Conservation (phyloP, 2,329 filamentous ascomycete genomes). For the Neocucurbitaria cava region DNA sequence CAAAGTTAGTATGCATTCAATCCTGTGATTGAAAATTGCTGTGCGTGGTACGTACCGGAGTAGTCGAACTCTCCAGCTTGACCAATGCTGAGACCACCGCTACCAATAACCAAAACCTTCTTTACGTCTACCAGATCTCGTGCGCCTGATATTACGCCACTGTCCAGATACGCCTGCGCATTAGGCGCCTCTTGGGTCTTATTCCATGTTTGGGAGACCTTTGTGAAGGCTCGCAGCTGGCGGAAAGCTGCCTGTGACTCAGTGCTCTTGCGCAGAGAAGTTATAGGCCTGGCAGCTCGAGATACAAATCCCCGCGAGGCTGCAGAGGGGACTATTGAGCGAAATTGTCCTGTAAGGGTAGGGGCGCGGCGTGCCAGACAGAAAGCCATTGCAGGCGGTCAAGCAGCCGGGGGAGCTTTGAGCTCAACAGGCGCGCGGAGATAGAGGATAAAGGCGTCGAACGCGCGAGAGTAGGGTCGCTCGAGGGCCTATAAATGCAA, state of each 20-base stretch:
- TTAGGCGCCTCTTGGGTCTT: constrained; percentile 74
- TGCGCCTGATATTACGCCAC: constrained; percentile 80
- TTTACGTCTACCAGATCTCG: constrained; percentile 85
- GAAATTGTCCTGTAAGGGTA: constrained; percentile 42
- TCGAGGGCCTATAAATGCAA: constrained; percentile 29
- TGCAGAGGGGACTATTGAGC: constrained; percentile 36
- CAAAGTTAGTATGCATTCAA: constrained; percentile 20
- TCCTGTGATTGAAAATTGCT: background rate
- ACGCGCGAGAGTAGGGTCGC: constrained; percentile 25
- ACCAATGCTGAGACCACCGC: constrained; percentile 93
- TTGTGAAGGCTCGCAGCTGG: constrained; percentile 49
- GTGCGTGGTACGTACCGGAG: constrained; percentile 69
- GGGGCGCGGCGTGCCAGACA: constrained; percentile 52
- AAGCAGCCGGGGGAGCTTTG: constrained; percentile 38
- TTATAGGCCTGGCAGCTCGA: constrained; percentile 40
- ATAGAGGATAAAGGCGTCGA: constrained; percentile 21
- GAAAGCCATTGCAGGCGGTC: constrained; percentile 49
- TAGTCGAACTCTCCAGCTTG: constrained; percentile 99
- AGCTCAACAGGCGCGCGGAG: constrained; percentile 34
- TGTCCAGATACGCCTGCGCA: constrained; percentile 86
- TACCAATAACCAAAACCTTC: constrained; percentile 96
- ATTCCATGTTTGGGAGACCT: constrained; percentile 43
- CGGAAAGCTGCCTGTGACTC: constrained; percentile 42
- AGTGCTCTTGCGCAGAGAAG: constrained; percentile 35
- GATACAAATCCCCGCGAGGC: constrained; percentile 42